These are phyloP conservation scores for Lepiota subincarnata DNA, from an alignment of 768 basidiomycete species.

Conservation along the genomic window DNA sequence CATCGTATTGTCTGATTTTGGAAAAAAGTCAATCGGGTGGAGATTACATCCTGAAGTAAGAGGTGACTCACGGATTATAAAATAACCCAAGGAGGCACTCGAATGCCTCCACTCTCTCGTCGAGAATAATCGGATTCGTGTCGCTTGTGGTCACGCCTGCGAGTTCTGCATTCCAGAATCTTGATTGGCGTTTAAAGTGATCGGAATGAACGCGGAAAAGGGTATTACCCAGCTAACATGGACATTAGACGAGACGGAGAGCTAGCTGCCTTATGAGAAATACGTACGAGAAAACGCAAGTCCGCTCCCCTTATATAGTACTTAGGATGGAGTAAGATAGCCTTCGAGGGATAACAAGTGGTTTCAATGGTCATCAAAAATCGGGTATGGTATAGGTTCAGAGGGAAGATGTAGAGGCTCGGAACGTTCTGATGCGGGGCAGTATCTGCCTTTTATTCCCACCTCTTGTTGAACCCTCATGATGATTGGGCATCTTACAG, in stretches of 20 bases:
- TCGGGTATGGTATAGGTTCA: too few relatives aligned
- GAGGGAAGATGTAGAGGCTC: too few relatives aligned
- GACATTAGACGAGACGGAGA: slow-evolving; percentile 18
- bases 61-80: slow-evolving; percentile 46
- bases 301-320: slow-evolving; percentile 2
- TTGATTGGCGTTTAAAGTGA: slow-evolving; percentile 50
- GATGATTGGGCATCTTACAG: too few relatives aligned
- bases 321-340: not conserved
- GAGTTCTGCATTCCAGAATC: slow-evolving; percentile 33
- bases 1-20: too few relatives aligned
- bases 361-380: too few relatives aligned
- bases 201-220: slow-evolving; percentile 49
- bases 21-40: not conserved
- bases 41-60: not conserved
- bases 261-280: slow-evolving; percentile 9
- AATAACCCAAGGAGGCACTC: slow-evolving; percentile 56
- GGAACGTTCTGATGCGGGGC: too few relatives aligned
- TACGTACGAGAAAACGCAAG: not conserved
- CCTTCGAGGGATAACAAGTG: too few relatives aligned
- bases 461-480: too few relatives aligned
- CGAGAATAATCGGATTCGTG: slow-evolving; percentile 31
- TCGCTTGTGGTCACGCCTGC: slow-evolving; percentile 22
- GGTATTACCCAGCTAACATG: slow-evolving; percentile 35
- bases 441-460: too few relatives aligned
- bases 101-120: slow-evolving; percentile 43